phyloP scores from a whole-genome alignment of 768 basidiomycete genomes.

The Tylopilus sp. region DNA sequence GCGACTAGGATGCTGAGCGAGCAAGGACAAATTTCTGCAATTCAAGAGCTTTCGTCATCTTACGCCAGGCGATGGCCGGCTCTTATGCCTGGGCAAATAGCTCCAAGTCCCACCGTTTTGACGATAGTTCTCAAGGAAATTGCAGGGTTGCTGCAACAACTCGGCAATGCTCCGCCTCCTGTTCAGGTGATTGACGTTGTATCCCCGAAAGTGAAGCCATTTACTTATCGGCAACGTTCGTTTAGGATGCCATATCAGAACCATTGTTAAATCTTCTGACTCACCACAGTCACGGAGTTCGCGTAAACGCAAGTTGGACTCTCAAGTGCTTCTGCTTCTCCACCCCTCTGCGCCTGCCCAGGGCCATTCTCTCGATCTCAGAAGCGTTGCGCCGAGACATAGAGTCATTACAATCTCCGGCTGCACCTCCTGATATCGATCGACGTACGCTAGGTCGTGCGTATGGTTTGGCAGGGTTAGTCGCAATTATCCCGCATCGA shows the following conservation, averaged over 20 bases:
- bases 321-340: constrained; percentile 89
- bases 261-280: constrained; percentile 81
- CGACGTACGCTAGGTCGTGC: constrained; percentile 80
- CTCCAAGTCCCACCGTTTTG: constrained; percentile 65
- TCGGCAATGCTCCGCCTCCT: constrained; percentile 88
- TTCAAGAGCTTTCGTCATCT: constrained; percentile 76
- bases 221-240: background rate
- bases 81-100: constrained; percentile 80
- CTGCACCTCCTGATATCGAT: constrained; percentile 66
- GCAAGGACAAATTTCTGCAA: constrained; percentile 88
- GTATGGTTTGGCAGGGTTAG: constrained; percentile 83
- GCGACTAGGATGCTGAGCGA: constrained; percentile 88
- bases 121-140: constrained; percentile 79
- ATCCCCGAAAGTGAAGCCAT: background rate
- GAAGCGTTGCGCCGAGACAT: constrained; percentile 86
- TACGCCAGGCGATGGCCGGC: constrained; percentile 93
- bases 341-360: constrained; percentile 80
- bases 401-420: constrained; percentile 64
- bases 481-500: constrained; percentile 80
- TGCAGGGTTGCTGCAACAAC: constrained; percentile 78
- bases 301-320: constrained; percentile 82
- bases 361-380: constrained; percentile 69
- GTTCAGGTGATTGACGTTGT: constrained; percentile 57
- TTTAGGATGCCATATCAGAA: constrained; percentile 79
- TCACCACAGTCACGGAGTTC: constrained; percentile 86